phyloP scores from a whole-genome alignment of 2,329 filamentous ascomycete species.

The Alternaria rosae region DNA sequence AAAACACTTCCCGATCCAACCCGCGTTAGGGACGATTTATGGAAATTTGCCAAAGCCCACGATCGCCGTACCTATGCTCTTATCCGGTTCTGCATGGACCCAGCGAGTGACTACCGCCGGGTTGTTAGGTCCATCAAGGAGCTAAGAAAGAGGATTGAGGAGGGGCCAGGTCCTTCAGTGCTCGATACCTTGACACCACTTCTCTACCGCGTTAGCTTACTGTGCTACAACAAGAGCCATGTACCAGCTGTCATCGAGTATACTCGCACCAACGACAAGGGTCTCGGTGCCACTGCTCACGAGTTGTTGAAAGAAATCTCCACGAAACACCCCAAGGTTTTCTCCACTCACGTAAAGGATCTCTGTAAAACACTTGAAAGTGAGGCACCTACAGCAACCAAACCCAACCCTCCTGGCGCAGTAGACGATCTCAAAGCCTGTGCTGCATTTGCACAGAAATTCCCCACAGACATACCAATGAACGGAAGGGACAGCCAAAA shows the following conservation, averaged over 20 bases:
- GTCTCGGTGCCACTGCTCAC: slow-evolving; percentile 79
- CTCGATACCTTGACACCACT: slow-evolving; percentile 83
- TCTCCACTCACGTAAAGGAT: slow-evolving; percentile 91
- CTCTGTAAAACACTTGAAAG: slow-evolving; percentile 86
- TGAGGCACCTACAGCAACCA: slow-evolving; percentile 75
- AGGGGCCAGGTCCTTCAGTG: slow-evolving; percentile 67
- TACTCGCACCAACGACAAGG: slow-evolving; percentile 82
- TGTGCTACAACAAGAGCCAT: slow-evolving; percentile 95
- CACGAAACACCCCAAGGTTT: slow-evolving; percentile 83
- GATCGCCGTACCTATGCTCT: slow-evolving; percentile 91
- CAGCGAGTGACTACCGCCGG: slow-evolving; percentile 90
- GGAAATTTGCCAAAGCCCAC: slow-evolving; percentile 89
- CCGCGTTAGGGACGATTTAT: slow-evolving; percentile 77
- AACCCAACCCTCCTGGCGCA: slow-evolving; percentile 73
- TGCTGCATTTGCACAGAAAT: slow-evolving; percentile 86
- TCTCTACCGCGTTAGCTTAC: slow-evolving; percentile 80
- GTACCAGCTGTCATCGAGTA: slow-evolving; percentile 88
- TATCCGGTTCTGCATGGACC: slow-evolving; percentile 82
- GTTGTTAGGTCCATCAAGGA: slow-evolving; percentile 91
- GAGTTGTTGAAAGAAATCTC: slow-evolving; percentile 93
- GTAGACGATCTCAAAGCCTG: slow-evolving; percentile 94
- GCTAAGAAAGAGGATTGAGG: slow-evolving; percentile 80
- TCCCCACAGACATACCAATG: slow-evolving; percentile 79
- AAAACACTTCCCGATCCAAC: slow-evolving; percentile 78
- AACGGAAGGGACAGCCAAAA: slow-evolving; percentile 68